These are phyloP conservation scores for Candida taoyuanica DNA, from an alignment of 805 yeast genomes.

Conservation along the genomic window DNA sequence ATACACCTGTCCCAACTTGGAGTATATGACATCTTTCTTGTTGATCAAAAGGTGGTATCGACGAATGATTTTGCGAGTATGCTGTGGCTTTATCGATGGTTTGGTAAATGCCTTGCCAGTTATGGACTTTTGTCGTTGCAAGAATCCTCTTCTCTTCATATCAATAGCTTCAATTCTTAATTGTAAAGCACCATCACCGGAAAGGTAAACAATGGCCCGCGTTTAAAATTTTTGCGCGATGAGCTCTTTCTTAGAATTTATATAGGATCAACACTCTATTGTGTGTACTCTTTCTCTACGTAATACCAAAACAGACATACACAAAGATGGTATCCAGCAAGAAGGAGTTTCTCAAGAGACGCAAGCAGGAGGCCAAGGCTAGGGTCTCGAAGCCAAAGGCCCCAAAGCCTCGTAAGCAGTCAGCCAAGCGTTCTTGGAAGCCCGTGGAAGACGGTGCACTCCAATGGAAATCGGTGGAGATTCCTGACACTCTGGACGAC, in stretches of 20 bases:
- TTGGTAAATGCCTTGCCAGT: conserved; percentile 29
- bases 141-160: conserved; percentile 10
- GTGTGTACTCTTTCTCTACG: too few relatives aligned
- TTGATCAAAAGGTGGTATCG: conserved; percentile 70
- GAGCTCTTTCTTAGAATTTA: background rate
- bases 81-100: conserved; percentile 59
- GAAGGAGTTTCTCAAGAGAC: conserved; percentile 9
- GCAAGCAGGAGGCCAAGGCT: conserved; percentile 4
- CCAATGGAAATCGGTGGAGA: conserved; percentile 76
- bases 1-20: conserved; percentile 26
- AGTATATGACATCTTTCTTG: conserved; percentile 40
- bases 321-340: conserved; percentile 1
- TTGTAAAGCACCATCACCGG: too few relatives aligned
- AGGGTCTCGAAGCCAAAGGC: conserved; percentile 5
- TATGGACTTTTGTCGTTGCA: conserved; percentile 22
- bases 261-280: too few relatives aligned
- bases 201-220: background rate
- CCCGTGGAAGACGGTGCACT: conserved; percentile 47
- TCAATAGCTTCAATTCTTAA: too few relatives aligned
- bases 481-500: conserved; percentile 81
- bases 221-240: background rate
- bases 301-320: too few relatives aligned
- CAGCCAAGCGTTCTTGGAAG: too few relatives aligned
- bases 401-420: background rate
- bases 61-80: conserved; percentile 72